Base-by-base conservation (phyloP, 805 yeast species). In the Ogataea trehalophila region DNA sequence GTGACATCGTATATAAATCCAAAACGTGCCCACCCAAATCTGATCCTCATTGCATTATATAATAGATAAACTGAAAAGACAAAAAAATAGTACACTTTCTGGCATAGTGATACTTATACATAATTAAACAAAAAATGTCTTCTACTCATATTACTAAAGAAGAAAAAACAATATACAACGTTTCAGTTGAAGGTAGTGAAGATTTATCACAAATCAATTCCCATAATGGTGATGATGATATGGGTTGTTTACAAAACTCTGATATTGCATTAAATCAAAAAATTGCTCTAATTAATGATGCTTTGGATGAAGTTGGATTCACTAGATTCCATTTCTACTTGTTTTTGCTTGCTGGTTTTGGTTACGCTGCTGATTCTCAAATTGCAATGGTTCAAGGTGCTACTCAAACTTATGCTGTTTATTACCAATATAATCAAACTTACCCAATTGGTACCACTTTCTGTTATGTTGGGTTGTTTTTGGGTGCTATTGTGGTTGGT, bases 401-500 rank as follows among this genome's bases (percentile, higher is more conserved):
- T 11, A 77, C 73, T 5, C 62, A 69, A 37, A 64, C 71, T 11
- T 73, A 67, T 51, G 46, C 48, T 5, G 67, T 74, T 39, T 63
- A 73, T 53, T 63, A 59, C 46, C 80, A 76, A 56, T 77, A 71
- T 52, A 59, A 68, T 31, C 60, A 58, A 44, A 53, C 50, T 20
- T 75, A 60, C 46, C 71, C 78, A 0, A 65, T 66, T 0, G 62
- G 72, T 20, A 71, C 74, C 11, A 70, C 68, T 48, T 66, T 74
- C n/a, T 65, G 67, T 41, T 74, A 71, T 49, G 66, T 68, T 55
- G 81, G 80, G 5, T 65, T 77, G 52, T 63, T 78, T 16, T 53
- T 63, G 35, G 83, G 83, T 9, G 74, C 78, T 2, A 47, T 73
- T n/a, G 63, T 74, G 50, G 78, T 81, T 81, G 81, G 81, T 6